Base-by-base conservation (phyloP, 805 yeast species). In the Saccharomycopsis capsularis region DNA sequence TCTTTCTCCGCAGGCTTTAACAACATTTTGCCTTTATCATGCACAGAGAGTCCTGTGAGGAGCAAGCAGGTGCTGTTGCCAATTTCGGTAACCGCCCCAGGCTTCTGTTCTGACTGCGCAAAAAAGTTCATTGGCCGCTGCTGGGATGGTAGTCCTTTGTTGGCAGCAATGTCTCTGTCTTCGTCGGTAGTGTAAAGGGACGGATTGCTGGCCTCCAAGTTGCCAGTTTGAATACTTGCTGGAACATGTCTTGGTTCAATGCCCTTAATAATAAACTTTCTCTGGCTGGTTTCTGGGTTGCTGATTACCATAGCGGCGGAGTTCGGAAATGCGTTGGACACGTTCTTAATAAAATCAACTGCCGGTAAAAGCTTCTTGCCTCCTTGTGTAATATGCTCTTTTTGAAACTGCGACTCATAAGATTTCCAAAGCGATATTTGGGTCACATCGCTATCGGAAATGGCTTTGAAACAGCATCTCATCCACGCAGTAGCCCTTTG, bases 391-490 rank as follows among this genome's bases (percentile, higher is more conserved):
- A 68, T 65, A 2, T 69, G 70, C 47, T 76, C 77, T 47, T 74
- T 75, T 53, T 83, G 83, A 59, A 93, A 93, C 62, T 85, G 93
- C 13, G 80, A 70, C 63, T 93, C 98, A 67, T 93, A 93, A 0
- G 95, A 80, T 63, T 89, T 87, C 99, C 99, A 93, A 40, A 93
- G 74, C 18, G 95, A 85, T 23, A 93, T 90, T 67, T 93, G 99
- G 0, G 97, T 89, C 9, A 90, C 96, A 60, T 89, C 96, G 3
- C 91, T 88, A 6, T 74, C 79, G 9, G 76, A 69, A 40, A 73
- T 78, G 3, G 95, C 88, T 57, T 82, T 89, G 66, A 89, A 93
- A 56, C 91, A 83, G 57, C 95, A 82, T 57, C 96, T 78, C 72
- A 93, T 81, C 98, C 98, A 93, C 27, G 88, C 76, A 3, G 95